Conservation (phyloP, 148 eudicot species). For the Rhododendron vialii region DNA sequence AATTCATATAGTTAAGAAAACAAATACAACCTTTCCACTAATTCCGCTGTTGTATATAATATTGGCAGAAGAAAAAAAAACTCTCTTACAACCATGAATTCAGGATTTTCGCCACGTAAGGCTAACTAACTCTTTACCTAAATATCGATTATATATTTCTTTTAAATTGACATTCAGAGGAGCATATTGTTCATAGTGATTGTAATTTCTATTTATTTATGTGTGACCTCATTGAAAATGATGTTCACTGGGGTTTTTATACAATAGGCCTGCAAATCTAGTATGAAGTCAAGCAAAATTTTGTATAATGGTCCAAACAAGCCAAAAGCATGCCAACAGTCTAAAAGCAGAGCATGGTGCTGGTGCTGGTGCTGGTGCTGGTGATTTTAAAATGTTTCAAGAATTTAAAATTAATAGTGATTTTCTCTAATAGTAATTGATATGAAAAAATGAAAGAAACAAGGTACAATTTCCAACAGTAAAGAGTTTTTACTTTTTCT, state of each 20-base stretch:
- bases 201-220: background rate
- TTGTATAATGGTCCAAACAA: background rate
- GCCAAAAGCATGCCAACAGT: background rate
- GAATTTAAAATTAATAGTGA: no score
- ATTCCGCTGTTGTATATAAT: no score
- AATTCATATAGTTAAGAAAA: no score
- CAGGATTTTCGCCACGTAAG: background rate
- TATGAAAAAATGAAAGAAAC: no score
- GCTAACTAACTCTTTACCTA: background rate
- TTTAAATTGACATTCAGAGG: background rate
- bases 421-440: no score
- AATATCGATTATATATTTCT: background rate
- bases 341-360: background rate
- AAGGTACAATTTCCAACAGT: no score
- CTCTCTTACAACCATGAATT: background rate
- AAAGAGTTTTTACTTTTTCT: no score
- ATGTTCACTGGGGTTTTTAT: background rate
- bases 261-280: background rate
- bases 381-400: background rate
- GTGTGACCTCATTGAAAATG: background rate
- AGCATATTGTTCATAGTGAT: background rate
- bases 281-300: background rate
- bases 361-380: no score
- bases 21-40: no score
- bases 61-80: no score